These are phyloP conservation scores for Schizosaccharomyces lindneri DNA, from an alignment of 805 yeast species.

Conservation along the genomic window DNA sequence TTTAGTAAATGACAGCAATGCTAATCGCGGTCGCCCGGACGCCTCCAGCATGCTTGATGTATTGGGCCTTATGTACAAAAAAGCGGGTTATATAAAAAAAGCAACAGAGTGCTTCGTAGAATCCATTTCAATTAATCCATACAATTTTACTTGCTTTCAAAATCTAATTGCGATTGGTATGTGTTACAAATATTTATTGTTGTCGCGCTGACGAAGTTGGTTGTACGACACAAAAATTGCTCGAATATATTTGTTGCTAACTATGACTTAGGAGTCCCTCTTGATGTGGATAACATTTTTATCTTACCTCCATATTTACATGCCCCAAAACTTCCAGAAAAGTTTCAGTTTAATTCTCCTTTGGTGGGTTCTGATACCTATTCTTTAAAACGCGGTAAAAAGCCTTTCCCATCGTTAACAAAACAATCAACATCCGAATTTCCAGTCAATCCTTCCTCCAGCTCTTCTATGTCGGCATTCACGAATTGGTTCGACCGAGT, in stretches of 20 bases:
- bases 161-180: slow-evolving; percentile 24
- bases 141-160: slow-evolving; percentile 65
- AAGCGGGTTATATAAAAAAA: slow-evolving; percentile 21
- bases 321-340: neutral
- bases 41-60: slow-evolving; percentile 6
- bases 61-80: slow-evolving; percentile 5
- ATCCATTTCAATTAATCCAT: slow-evolving; percentile 53
- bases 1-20: neutral
- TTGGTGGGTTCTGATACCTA: neutral
- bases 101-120: slow-evolving; percentile 43
- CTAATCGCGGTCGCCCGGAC: neutral
- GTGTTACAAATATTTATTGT: neutral
- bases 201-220: too few species aligned
- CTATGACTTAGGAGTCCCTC: neutral
- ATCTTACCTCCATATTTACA: neutral
- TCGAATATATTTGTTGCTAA: neutral
- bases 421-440: neutral
- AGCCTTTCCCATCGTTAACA: neutral
- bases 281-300: neutral
- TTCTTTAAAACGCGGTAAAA: neutral
- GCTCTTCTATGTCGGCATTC: slow-evolving; percentile 1
- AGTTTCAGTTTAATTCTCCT: neutral
- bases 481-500: neutral
- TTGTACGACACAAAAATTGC: neutral
- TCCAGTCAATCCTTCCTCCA: neutral